Evolutionary conservation across 2,329 filamentous ascomycete species (phyloP).

Genomic region (Berkeleyomyces basicola): DNA sequence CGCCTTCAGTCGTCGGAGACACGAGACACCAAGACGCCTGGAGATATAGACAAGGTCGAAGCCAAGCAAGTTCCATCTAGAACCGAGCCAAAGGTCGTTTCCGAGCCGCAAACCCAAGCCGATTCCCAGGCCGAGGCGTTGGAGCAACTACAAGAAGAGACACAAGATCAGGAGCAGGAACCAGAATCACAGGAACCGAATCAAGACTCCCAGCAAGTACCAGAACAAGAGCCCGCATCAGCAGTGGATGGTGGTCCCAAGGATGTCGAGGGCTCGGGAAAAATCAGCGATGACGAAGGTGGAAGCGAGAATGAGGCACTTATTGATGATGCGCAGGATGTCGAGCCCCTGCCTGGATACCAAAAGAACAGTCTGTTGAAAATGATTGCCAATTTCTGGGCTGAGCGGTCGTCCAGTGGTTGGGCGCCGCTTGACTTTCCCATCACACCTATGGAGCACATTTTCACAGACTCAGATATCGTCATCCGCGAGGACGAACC

Average conservation of each 20-base stretch:
- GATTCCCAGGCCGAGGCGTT: constrained; percentile 7
- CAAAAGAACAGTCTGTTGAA: constrained; percentile 89
- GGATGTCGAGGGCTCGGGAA: constrained; percentile 27
- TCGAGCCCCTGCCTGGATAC: constrained; percentile 69
- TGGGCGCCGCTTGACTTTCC: constrained; percentile 91
- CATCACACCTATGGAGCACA: constrained; percentile 71
- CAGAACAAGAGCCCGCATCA: not conserved
- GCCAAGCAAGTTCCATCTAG: not conserved
- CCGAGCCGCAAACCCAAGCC: constrained; percentile 13
- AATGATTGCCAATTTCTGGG: constrained; percentile 95
- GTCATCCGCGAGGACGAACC: constrained; percentile 96
- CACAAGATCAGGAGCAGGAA: constrained; percentile 14
- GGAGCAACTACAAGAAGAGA: not conserved
- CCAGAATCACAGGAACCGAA: not conserved
- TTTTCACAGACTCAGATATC: constrained; percentile 92
- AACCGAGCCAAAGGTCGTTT: constrained; percentile 1
- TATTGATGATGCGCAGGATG: constrained; percentile 32
- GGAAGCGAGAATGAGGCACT: constrained; percentile 58
- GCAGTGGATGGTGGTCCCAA: constrained; percentile 13
- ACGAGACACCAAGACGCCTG: not conserved
- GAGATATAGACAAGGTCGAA: not conserved
- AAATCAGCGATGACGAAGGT: constrained; percentile 52
- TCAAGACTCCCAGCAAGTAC: constrained; percentile 19
- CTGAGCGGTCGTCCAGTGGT: constrained; percentile 85
- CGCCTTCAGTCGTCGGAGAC: not conserved